Evolutionary conservation across 1,284 basidiomycete genomes (phyloP).

Genomic region (Moniliophthora roreri): DNA sequence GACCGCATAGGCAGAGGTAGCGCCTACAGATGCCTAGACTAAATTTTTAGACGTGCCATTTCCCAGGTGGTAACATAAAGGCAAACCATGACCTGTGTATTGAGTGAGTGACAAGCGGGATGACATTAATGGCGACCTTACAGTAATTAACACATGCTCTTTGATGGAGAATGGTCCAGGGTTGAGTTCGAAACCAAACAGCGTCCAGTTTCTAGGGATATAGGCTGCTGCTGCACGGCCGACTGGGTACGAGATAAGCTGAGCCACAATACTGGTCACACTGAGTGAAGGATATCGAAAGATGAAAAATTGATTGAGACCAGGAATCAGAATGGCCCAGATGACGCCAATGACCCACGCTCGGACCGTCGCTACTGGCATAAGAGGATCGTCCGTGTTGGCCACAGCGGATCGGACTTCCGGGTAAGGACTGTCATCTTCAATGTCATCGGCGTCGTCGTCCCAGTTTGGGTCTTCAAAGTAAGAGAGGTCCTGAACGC

Average conservation of each 20-base stretch:
- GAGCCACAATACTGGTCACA: constrained; percentile 44
- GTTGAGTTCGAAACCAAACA: constrained; percentile 44
- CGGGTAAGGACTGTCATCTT: constrained; percentile 59
- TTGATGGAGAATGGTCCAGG: constrained; percentile 46
- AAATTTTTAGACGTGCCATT: constrained; percentile 34
- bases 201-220: constrained; percentile 37
- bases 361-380: constrained; percentile 56
- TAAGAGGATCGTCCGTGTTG: constrained; percentile 53
- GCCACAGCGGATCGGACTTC: constrained; percentile 62
- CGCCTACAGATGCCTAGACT: constrained; percentile 34
- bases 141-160: constrained; percentile 36
- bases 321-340: constrained; percentile 52
- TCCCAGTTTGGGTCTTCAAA: constrained; percentile 43
- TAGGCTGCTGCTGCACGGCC: constrained; percentile 40
- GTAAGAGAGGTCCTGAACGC: constrained; percentile 4
- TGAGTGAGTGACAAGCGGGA: not conserved
- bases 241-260: constrained; percentile 46
- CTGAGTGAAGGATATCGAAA: constrained; percentile 50
- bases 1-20: constrained; percentile 51
- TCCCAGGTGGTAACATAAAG: constrained; percentile 20
- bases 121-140: constrained; percentile 3
- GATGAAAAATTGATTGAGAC: constrained; percentile 56
- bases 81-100: constrained; percentile 55
- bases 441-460: constrained; percentile 29
- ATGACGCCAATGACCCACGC: constrained; percentile 50